Evolutionary conservation across 768 basidiomycete genomes (phyloP).

Genomic region (Mycena rosella): DNA sequence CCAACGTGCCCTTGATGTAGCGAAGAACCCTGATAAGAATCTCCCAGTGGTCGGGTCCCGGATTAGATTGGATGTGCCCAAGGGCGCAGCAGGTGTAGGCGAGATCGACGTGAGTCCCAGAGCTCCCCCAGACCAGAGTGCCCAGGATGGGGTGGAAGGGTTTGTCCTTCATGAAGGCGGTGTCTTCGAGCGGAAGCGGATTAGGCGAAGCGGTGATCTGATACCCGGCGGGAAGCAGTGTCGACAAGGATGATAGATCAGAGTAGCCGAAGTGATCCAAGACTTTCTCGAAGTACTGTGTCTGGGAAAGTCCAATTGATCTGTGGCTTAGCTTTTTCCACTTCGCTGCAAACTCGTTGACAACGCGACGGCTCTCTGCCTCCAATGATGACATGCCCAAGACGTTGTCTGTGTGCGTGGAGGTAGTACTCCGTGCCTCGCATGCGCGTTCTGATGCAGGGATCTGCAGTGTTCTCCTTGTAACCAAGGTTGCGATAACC

Average conservation of each 20-base stretch:
- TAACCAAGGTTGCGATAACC: background rate
- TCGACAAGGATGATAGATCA: slow-evolving; percentile 20
- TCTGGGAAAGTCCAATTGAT: slow-evolving; percentile 6
- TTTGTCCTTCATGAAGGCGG: slow-evolving; percentile 27
- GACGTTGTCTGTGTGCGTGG: slow-evolving; percentile 24
- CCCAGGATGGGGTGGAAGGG: no score
- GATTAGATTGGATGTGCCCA: slow-evolving; percentile 36
- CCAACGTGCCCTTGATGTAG: slow-evolving; percentile 47
- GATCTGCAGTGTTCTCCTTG: background rate
- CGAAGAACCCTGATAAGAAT: slow-evolving; percentile 42
- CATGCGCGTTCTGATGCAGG: background rate
- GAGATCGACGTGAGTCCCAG: slow-evolving; percentile 32
- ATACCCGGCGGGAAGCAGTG: slow-evolving; percentile 9
- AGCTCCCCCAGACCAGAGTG: slow-evolving; percentile 34
- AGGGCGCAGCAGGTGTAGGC: slow-evolving; percentile 21
- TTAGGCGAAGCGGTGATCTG: background rate
- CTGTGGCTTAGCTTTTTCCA: slow-evolving; percentile 22
- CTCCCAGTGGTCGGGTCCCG: slow-evolving; percentile 43
- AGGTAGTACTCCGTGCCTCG: slow-evolving; percentile 7
- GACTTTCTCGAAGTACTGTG: slow-evolving; percentile 14
- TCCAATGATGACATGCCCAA: slow-evolving; percentile 20
- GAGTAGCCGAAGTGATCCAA: slow-evolving; percentile 12
- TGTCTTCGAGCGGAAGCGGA: background rate
- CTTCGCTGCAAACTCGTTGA: slow-evolving; percentile 17
- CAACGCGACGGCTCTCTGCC: slow-evolving; percentile 12